Evolutionary conservation across 2,329 filamentous ascomycete genomes (phyloP).

Genomic region (Zymoseptoria ardabiliae): DNA sequence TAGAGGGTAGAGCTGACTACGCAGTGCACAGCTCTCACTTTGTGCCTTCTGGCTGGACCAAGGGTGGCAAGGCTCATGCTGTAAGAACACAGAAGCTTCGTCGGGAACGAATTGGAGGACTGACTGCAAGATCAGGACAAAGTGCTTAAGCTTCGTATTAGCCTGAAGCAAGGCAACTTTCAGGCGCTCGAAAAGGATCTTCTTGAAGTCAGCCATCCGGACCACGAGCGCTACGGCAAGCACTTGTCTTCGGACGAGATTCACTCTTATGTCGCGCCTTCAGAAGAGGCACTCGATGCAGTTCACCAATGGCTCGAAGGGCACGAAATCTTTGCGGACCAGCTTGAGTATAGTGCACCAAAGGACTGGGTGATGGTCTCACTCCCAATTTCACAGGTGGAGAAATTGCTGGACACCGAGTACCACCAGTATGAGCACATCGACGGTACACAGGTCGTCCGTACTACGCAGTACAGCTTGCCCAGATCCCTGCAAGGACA

Average conservation of each 20-base stretch:
- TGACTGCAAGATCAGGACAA: conserved; percentile 3
- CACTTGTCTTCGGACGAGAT: conserved; percentile 49
- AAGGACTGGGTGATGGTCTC: conserved; percentile 17
- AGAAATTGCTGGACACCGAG: conserved; percentile 2
- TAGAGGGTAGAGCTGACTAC: conserved; percentile 11
- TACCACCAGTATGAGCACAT: conserved; percentile 1
- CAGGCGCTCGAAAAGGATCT: conserved; percentile 48
- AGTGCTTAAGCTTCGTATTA: conserved; percentile 18
- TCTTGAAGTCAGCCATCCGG: conserved; percentile 56
- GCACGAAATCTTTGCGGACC: conserved; percentile 29
- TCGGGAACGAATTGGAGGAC: neutral
- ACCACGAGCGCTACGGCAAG: conserved; percentile 52
- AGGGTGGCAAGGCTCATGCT: conserved; percentile 10
- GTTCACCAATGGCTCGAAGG: conserved; percentile 51
- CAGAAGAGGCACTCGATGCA: conserved; percentile 40
- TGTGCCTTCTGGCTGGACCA: conserved; percentile 15
- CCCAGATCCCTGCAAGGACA: neutral
- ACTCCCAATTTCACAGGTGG: neutral
- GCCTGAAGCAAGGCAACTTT: conserved; percentile 23
- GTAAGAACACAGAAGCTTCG: conserved; percentile 1
- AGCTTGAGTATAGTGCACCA: conserved; percentile 11
- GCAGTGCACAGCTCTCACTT: conserved; percentile 13
- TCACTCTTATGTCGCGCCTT: conserved; percentile 49
- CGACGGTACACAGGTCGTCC: neutral
- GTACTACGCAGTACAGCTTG: conserved; percentile 1